Conservation (phyloP, 768 basidiomycete species). For the Psilocybe subaeruginosa region DNA sequence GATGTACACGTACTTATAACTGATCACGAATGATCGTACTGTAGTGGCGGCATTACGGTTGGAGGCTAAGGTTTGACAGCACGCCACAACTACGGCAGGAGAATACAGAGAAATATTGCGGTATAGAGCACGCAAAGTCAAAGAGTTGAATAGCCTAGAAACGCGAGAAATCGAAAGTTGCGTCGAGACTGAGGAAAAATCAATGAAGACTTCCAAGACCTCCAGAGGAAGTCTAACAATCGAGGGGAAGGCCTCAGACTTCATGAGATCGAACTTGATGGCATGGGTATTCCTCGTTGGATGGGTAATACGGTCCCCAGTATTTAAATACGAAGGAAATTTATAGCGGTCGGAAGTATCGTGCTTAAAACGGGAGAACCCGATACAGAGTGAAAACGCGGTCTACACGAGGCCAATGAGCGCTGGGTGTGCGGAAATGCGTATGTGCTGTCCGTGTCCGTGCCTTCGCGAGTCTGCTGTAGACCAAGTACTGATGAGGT, state of each 20-base stretch:
- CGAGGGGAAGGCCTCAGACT: constrained; percentile 17
- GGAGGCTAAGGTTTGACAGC: constrained; percentile 35
- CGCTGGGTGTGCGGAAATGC: constrained; percentile 9
- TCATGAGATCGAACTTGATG: constrained; percentile 20
- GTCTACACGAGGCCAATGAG: constrained; percentile 19
- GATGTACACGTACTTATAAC: constrained; percentile 32
- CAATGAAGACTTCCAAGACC: constrained; percentile 36
- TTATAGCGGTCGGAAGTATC: constrained; percentile 11
- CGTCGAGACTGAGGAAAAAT: constrained; percentile 26
- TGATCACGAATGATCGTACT: constrained; percentile 35
- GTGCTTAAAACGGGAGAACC: constrained; percentile 1
- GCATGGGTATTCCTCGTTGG: constrained; percentile 15
- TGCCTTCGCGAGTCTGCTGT: background rate
- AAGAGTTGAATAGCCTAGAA: constrained; percentile 34
- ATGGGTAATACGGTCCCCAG: constrained; percentile 4
- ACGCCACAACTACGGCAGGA: constrained; percentile 30
- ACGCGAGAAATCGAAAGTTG: constrained; percentile 35
- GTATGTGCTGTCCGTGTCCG: constrained; percentile 8
- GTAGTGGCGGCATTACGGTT: constrained; percentile 28
- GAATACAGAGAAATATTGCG: constrained; percentile 32
- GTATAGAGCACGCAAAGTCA: constrained; percentile 36
- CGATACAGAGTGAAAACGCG: constrained; percentile 14
- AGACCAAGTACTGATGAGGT: background rate
- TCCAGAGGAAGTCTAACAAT: constrained; percentile 36
- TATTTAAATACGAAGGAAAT: constrained; percentile 10